A percentile compares a stretch with the other conserved stretches of the same genome.
phyloP scores from a whole-genome alignment of 768 basidiomycete genomes.

The Candolleomyces efflorescens region DNA sequence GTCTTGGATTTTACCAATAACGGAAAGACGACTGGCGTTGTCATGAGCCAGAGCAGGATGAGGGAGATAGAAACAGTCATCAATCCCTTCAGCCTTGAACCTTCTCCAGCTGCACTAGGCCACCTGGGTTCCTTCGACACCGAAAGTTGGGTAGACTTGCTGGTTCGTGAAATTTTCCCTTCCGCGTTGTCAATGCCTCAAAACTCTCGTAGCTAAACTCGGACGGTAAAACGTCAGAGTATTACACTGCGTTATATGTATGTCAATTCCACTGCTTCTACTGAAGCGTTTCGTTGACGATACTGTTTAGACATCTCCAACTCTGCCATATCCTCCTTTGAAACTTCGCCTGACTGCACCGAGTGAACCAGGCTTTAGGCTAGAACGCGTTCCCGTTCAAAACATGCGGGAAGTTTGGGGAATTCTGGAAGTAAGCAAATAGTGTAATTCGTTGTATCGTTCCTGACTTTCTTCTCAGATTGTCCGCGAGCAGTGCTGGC shows the following conservation, averaged over 20 bases:
- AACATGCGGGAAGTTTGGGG: conserved; percentile 73
- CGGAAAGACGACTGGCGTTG: conserved; percentile 49
- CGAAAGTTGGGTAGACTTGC: conserved; percentile 62
- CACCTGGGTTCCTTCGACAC: conserved; percentile 43
- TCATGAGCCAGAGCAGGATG: conserved; percentile 72
- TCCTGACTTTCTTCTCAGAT: conserved; percentile 36
- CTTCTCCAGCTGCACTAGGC: conserved; percentile 29
- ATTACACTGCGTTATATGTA: conserved; percentile 68
- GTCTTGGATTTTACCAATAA: conserved; percentile 67
- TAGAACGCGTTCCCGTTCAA: conserved; percentile 68
- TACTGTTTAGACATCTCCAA: conserved; percentile 55
- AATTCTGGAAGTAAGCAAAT: conserved; percentile 55
- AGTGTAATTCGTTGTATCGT: conserved; percentile 1
- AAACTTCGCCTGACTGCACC: conserved; percentile 63
- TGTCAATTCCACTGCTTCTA: conserved; percentile 20
- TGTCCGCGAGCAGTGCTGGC: conserved; percentile 80
- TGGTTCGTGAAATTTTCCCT: conserved; percentile 36
- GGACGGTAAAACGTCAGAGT: conserved; percentile 45
- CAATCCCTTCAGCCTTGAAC: conserved; percentile 49
- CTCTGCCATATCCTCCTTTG: conserved; percentile 63
- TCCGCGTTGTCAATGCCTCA: conserved; percentile 2
- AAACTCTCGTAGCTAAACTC: conserved; percentile 48
- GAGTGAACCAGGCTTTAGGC: conserved; percentile 70
- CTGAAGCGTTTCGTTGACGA: neutral
- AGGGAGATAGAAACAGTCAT: conserved; percentile 65